A percentile compares a stretch with the other conserved stretches of the same genome.
These are phyloP conservation scores for Thoreauomyces humboldtii DNA, from an alignment of 192 early-diverging fungal species.

Conservation along the genomic window DNA sequence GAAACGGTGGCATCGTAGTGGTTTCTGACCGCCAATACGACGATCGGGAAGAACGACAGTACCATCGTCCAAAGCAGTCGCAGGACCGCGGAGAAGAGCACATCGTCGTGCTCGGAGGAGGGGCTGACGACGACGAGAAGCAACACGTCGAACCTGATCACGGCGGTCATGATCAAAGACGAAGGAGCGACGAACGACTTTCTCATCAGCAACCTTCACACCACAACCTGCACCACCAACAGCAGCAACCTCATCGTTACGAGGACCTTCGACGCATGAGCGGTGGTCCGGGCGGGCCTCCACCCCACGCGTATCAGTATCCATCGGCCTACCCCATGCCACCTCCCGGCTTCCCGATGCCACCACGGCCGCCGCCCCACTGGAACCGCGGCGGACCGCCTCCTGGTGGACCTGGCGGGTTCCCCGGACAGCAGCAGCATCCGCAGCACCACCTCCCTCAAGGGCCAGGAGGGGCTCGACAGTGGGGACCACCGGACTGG, in stretches of 20 bases:
- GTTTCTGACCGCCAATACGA: conserved; percentile 29
- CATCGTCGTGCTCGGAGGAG: conserved; percentile 31
- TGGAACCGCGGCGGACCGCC: not conserved
- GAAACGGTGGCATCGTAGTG: conserved; percentile 19
- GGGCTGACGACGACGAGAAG: conserved; percentile 12
- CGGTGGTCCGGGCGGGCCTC: not conserved
- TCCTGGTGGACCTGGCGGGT: not conserved
- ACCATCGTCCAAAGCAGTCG: not conserved
- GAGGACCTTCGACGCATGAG: not conserved
- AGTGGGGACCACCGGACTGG: conserved; percentile 6
- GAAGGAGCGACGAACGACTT: not conserved
- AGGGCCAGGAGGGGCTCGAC: too few relatives aligned
- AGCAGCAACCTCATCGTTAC: not conserved
- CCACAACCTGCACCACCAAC: not conserved
- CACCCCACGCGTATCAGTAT: not conserved
- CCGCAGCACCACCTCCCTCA: too few relatives aligned
- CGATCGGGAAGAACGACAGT: conserved; percentile 16
- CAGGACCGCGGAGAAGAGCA: conserved; percentile 33
- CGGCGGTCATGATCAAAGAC: not conserved
- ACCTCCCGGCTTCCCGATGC: not conserved
- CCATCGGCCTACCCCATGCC: conserved; percentile 4
- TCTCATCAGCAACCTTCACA: not conserved
- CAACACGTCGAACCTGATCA: not conserved
- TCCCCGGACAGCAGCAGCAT: not conserved
- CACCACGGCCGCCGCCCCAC: conserved; percentile 8